These are phyloP conservation scores for Trifolium repens DNA, from an alignment of 306 rosid species.

Conservation along the genomic window DNA sequence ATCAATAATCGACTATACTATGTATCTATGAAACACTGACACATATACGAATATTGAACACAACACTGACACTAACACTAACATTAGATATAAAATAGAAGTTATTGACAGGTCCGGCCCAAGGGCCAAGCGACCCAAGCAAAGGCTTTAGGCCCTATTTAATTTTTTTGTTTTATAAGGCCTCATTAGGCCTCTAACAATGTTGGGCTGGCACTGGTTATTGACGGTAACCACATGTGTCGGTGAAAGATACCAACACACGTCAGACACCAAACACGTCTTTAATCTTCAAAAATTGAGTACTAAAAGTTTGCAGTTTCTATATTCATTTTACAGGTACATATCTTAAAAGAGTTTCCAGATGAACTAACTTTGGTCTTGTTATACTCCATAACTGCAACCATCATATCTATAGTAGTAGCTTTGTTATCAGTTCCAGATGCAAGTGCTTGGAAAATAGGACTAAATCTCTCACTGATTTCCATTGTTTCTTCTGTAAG, in stretches of 20 bases:
- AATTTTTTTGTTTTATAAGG: no score
- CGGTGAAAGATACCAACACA: no score
- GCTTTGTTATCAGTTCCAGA: conserved; percentile 57
- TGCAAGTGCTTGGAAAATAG: conserved; percentile 76
- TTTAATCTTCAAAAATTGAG: neutral
- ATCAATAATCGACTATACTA: no score
- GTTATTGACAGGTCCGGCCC: no score
- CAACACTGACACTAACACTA: neutral
- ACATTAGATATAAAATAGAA: no score
- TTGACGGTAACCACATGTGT: neutral
- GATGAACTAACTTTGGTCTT: conserved; percentile 74
- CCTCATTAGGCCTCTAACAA: no score
- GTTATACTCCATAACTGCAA: conserved; percentile 62
- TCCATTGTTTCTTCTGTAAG: conserved; percentile 87
- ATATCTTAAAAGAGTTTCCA: conserved; percentile 82
- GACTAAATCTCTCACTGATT: conserved; percentile 57
- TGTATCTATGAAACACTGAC: neutral
- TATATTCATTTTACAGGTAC: conserved; percentile 52
- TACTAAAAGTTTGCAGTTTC: neutral
- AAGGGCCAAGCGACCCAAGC: no score
- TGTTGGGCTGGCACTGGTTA: neutral
- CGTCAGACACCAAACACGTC: neutral
- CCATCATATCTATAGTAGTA: conserved; percentile 55
- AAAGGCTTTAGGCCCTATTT: no score
- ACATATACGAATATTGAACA: neutral